phyloP scores from a whole-genome alignment of 345 rosid genomes.

The Lagerstroemia speciosa region DNA sequence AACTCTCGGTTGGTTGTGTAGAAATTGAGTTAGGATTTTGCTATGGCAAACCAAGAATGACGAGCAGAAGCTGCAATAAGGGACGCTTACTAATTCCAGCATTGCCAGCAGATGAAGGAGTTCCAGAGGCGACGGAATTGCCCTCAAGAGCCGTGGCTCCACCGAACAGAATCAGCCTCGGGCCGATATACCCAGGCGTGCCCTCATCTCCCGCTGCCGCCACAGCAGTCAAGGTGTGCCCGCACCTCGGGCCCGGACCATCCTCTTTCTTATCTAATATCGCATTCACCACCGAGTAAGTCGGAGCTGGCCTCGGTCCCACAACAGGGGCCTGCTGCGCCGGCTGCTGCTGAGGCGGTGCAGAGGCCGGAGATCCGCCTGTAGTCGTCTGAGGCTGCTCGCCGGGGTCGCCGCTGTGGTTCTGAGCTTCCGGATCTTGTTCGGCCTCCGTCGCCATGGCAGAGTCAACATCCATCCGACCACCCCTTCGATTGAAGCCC shows the following conservation, averaged over 20 bases:
- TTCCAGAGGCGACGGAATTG: conserved; percentile 75
- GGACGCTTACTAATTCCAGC: conserved; percentile 88
- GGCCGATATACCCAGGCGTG: conserved; percentile 69
- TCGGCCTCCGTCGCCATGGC: conserved; percentile 66
- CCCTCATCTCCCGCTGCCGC: conserved; percentile 98
- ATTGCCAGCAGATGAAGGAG: conserved; percentile 93
- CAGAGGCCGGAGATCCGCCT: conserved; percentile 27
- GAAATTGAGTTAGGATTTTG: background rate
- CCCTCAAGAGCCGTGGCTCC: conserved; percentile 99
- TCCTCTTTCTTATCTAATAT: conserved; percentile 88
- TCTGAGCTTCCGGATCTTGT: conserved; percentile 51
- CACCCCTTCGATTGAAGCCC: conserved; percentile 3
- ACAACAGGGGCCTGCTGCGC: conserved; percentile 44
- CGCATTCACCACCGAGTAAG: conserved; percentile 80
- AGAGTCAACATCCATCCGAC: conserved; percentile 74
- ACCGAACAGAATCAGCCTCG: conserved; percentile 83
- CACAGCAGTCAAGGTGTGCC: conserved; percentile 93
- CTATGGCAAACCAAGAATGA: background rate
- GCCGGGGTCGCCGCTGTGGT: conserved; percentile 12
- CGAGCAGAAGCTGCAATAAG: background rate
- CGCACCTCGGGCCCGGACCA: conserved; percentile 97
- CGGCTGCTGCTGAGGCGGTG: conserved; percentile 18
- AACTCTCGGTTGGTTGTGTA: background rate
- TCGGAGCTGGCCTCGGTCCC: conserved; percentile 89
- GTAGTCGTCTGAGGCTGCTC: conserved; percentile 42